A percentile compares a stretch with the other conserved stretches of the same genome.
Conservation (phyloP, 2,329 filamentous ascomycete species). For the Apiospora pterosperma region DNA sequence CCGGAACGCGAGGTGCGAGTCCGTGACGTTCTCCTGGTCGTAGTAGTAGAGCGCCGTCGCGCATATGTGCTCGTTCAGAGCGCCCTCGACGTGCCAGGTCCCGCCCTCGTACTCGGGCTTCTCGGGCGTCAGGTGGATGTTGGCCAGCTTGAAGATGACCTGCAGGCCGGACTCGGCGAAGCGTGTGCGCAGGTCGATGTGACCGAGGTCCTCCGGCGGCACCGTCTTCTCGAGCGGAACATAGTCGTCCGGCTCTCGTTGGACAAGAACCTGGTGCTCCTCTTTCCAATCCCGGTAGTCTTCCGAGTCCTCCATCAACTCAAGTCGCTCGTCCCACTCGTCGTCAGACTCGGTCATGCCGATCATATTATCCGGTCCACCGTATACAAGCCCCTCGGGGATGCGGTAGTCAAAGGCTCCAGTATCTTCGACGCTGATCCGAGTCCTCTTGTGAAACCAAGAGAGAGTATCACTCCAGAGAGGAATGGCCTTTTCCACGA, state of each 20-base stretch:
- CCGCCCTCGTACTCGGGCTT: slow-evolving; percentile 46
- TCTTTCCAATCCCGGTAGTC: neutral
- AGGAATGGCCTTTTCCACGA: slow-evolving; percentile 34
- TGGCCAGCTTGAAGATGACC: slow-evolving; percentile 60
- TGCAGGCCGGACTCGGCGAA: neutral
- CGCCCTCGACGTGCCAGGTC: slow-evolving; percentile 37
- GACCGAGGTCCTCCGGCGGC: neutral
- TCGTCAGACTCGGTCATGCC: neutral
- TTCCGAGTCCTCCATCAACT: neutral
- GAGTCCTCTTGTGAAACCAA: neutral
- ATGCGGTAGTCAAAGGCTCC: neutral
- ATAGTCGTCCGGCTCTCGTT: neutral
- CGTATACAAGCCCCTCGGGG: neutral
- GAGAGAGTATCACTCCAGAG: slow-evolving; percentile 28
- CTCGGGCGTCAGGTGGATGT: slow-evolving; percentile 55
- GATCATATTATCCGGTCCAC: neutral
- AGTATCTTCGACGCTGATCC: neutral
- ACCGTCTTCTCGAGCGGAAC: neutral
- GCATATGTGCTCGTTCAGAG: slow-evolving; percentile 17
- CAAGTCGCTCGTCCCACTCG: neutral
- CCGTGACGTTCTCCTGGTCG: slow-evolving; percentile 44
- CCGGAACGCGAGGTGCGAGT: slow-evolving; percentile 51
- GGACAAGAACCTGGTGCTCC: neutral
- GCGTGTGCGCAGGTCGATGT: neutral
- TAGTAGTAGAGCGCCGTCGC: slow-evolving; percentile 18